Conservation (phyloP, 495 filamentous ascomycete species). For the Talaromyces stipitatus region DNA sequence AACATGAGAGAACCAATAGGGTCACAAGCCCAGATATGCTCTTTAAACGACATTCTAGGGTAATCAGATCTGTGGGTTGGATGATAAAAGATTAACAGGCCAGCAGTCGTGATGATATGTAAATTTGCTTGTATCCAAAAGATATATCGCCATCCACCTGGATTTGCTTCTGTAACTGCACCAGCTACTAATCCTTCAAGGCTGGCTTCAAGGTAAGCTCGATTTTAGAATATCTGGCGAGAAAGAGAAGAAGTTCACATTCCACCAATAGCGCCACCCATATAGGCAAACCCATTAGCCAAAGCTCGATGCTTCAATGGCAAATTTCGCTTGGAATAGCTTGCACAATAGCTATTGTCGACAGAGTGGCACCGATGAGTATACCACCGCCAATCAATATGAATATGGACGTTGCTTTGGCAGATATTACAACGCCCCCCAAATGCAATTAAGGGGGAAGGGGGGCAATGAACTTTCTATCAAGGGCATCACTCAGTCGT, state of each 20-base stretch:
- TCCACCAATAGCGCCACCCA: conserved; percentile 41
- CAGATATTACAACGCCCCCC: conserved; percentile 43
- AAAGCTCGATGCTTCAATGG: conserved; percentile 46
- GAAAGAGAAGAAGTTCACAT: conserved; percentile 22
- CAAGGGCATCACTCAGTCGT: conserved; percentile 46
- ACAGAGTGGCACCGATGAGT: conserved; percentile 43
- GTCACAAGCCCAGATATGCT: conserved; percentile 44
- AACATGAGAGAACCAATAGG: conserved; percentile 45
- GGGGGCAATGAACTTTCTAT: conserved; percentile 42
- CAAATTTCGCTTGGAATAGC: conserved; percentile 48
- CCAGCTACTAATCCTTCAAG: conserved; percentile 40
- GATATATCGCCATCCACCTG: conserved; percentile 44
- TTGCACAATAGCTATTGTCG: conserved; percentile 45
- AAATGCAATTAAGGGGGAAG: conserved; percentile 44
- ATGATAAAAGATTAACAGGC: conserved; percentile 43
- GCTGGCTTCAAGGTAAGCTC: conserved; percentile 16
- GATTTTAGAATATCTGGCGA: neutral
- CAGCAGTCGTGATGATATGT: conserved; percentile 35
- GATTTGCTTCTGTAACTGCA: conserved; percentile 38
- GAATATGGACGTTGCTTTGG: conserved; percentile 44
- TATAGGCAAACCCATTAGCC: conserved; percentile 42
- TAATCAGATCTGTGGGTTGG: conserved; percentile 32
- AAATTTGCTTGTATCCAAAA: conserved; percentile 54
- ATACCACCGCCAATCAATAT: conserved; percentile 50
- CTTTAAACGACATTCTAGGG: conserved; percentile 30